Evolutionary conservation across 108 stramenopile species (phyloP).

Genomic region (Nannochloropsis granulata): DNA sequence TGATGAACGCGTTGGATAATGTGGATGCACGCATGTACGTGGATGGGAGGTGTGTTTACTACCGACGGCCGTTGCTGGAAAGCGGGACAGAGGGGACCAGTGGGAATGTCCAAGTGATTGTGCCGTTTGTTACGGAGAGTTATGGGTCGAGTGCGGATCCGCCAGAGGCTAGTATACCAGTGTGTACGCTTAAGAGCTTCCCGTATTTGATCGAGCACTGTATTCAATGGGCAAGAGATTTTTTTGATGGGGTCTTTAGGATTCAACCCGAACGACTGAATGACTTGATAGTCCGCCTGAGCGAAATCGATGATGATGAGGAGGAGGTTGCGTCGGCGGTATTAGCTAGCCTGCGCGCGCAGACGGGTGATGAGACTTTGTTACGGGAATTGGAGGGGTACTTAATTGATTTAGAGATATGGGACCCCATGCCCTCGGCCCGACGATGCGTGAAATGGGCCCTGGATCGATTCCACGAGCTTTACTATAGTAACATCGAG

Average conservation of each 20-base stretch:
- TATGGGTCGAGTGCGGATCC: conserved; percentile 37
- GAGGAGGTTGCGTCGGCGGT: not conserved
- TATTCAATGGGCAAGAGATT: conserved; percentile 39
- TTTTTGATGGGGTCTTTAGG: conserved; percentile 29
- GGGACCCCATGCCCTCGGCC: not conserved
- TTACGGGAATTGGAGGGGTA: not conserved
- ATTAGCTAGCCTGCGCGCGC: not conserved
- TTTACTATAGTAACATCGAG: not conserved
- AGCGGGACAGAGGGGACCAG: conserved; percentile 45
- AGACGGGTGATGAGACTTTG: not conserved
- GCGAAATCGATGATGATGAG: not conserved
- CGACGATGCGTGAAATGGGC: conserved; percentile 34
- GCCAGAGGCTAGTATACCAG: conserved; percentile 30
- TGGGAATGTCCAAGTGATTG: conserved; percentile 39
- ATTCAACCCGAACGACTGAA: not conserved
- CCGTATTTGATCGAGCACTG: conserved; percentile 42
- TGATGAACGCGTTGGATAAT: conserved; percentile 46
- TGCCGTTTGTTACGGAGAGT: conserved; percentile 34
- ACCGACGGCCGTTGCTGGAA: conserved; percentile 36
- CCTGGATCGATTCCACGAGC: conserved; percentile 7
- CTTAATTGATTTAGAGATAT: not conserved
- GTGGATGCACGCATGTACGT: conserved; percentile 45
- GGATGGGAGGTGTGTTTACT: conserved; percentile 35
- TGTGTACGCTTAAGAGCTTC: conserved; percentile 48
- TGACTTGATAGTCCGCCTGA: conserved; percentile 7